Percentiles rank a stretch among this genome's conserved stretches.
phyloP scores from a whole-genome alignment of 371 early-diverging fungal genomes.

The Saksenaea oblongispora region DNA sequence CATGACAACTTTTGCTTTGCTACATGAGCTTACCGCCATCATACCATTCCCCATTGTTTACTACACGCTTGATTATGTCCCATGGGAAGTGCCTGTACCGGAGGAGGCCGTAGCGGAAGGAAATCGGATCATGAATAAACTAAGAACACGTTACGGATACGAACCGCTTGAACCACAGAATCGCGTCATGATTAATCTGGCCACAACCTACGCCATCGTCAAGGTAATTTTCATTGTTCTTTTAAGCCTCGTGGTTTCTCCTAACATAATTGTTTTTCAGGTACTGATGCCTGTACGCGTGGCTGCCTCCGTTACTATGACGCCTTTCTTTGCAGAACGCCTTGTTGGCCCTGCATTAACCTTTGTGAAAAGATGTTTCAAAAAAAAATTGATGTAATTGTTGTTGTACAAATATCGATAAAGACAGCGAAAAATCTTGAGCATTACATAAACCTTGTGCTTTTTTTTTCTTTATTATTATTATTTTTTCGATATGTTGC shows the following conservation, averaged over 20 bases:
- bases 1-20: slow-evolving; percentile 76
- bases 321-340: slow-evolving; percentile 69
- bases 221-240: slow-evolving; percentile 52
- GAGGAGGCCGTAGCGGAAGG: slow-evolving; percentile 69
- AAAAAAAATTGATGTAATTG: neutral
- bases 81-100: slow-evolving; percentile 61
- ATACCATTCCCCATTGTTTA: slow-evolving; percentile 80
- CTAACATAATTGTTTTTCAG: slow-evolving; percentile 14
- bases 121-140: slow-evolving; percentile 61
- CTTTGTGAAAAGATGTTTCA: slow-evolving; percentile 10
- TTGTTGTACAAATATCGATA: neutral
- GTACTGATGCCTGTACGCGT: slow-evolving; percentile 68
- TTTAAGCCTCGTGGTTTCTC: neutral
- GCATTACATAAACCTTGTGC: neutral
- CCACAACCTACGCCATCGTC: slow-evolving; percentile 80
- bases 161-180: slow-evolving; percentile 46
- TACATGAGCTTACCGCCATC: slow-evolving; percentile 91
- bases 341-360: slow-evolving; percentile 28
- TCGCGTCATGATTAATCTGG: slow-evolving; percentile 71
- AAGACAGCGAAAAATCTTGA: neutral
- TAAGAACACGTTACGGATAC: slow-evolving; percentile 60
- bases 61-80: slow-evolving; percentile 57
- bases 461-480: neutral
- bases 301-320: slow-evolving; percentile 64
- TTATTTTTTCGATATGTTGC: neutral